Conservation (phyloP, 768 basidiomycete species). For the Suillus ampliporus region DNA sequence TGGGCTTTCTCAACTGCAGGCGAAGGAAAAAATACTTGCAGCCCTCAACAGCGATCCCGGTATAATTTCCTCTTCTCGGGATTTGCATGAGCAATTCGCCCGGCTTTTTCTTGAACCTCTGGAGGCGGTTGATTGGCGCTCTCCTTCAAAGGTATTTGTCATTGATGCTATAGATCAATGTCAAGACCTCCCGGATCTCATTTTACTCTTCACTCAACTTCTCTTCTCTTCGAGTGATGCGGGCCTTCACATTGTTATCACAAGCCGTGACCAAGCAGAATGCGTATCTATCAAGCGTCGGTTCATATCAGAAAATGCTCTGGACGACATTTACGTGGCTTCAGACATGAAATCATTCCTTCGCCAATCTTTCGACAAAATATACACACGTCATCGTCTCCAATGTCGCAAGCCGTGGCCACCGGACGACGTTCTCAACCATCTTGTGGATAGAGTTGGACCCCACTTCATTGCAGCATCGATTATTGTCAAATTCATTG, state of each 20-base stretch:
- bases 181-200: not conserved
- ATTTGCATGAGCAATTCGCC: not conserved
- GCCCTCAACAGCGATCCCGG: not conserved
- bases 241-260: not conserved
- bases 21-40: not conserved
- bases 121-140: not conserved
- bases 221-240: not conserved
- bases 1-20: not conserved
- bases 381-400: not conserved
- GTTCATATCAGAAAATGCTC: not conserved
- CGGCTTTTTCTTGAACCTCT: slow-evolving; percentile 2
- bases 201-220: not conserved
- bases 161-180: slow-evolving; percentile 1
- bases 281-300: not conserved
- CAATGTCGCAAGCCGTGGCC: slow-evolving; percentile 1
- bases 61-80: not conserved
- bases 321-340: not conserved
- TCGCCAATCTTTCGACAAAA: not conserved
- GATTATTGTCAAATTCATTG: not conserved
- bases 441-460: not conserved
- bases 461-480: not conserved
- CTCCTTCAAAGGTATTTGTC: not conserved
- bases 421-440: not conserved
- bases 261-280: not conserved
- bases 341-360: not conserved